A percentile compares a stretch with the other conserved stretches of the same genome.
Conservation (phyloP, 495 filamentous ascomycete genomes). For the Xylaria cubensis region DNA sequence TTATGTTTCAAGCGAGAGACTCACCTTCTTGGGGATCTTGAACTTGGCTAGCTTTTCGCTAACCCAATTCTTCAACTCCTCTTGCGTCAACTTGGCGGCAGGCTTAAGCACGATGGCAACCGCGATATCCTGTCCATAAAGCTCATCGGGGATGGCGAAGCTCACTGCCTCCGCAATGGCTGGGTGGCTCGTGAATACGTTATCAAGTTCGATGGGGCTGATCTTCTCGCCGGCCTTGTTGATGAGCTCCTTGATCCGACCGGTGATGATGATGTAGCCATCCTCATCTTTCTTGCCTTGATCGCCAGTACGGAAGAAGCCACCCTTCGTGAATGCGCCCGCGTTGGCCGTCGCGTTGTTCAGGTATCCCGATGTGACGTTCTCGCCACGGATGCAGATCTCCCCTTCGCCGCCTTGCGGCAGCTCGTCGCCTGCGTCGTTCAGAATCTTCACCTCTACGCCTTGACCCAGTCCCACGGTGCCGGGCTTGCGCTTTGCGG, state of each 20-base stretch:
- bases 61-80: slow-evolving; percentile 71
- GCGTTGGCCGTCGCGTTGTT: slow-evolving; percentile 79
- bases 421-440: slow-evolving; percentile 66
- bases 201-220: slow-evolving; percentile 83
- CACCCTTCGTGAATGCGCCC: slow-evolving; percentile 68
- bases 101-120: slow-evolving; percentile 77
- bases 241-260: slow-evolving; percentile 84
- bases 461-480: slow-evolving; percentile 82
- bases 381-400: slow-evolving; percentile 79
- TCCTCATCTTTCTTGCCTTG: slow-evolving; percentile 77
- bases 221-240: slow-evolving; percentile 88
- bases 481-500: slow-evolving; percentile 73
- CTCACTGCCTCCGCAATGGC: slow-evolving; percentile 77
- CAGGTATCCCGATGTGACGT: slow-evolving; percentile 82
- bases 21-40: slow-evolving; percentile 84
- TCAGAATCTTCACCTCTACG: slow-evolving; percentile 78
- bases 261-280: slow-evolving; percentile 78
- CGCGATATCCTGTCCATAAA: slow-evolving; percentile 83
- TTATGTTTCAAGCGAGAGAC: slow-evolving; percentile 19
- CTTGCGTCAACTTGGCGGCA: slow-evolving; percentile 56
- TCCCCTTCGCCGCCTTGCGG: slow-evolving; percentile 72
- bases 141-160: slow-evolving; percentile 77
- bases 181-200: slow-evolving; percentile 71
- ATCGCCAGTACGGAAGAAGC: slow-evolving; percentile 86
- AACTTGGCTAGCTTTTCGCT: slow-evolving; percentile 74